A percentile compares a stretch with the other conserved stretches of the same genome.
Evolutionary conservation across 805 yeast genomes (phyloP).

Genomic region (Grigorovia yakushimaensis): DNA sequence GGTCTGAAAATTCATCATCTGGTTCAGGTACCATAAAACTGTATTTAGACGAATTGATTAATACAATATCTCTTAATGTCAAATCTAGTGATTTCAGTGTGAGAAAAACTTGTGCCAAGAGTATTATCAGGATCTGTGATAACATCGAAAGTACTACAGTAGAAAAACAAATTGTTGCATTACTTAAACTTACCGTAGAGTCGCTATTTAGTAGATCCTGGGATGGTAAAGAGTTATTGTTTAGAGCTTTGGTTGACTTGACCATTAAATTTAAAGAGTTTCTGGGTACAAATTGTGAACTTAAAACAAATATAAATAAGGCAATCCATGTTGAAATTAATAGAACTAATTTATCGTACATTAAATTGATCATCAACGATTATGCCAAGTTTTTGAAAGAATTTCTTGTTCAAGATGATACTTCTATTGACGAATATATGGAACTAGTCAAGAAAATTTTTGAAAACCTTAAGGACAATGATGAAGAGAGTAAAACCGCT

Average conservation of each 20-base stretch:
- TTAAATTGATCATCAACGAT: conserved; percentile 41
- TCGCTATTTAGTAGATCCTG: conserved; percentile 74
- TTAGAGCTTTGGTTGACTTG: conserved; percentile 59
- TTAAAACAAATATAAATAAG: conserved; percentile 33
- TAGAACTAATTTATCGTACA: conserved; percentile 58
- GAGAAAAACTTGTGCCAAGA: conserved; percentile 59
- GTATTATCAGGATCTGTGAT: conserved; percentile 51
- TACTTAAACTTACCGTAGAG: conserved; percentile 46
- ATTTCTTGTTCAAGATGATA: conserved; percentile 22
- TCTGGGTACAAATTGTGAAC: conserved; percentile 14
- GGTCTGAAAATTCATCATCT: conserved; percentile 74
- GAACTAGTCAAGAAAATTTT: conserved; percentile 33
- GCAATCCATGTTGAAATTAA: conserved; percentile 51
- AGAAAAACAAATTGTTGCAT: conserved; percentile 22
- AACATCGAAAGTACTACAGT: conserved; percentile 30
- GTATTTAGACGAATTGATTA: conserved; percentile 59
- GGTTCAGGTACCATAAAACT: conserved; percentile 59
- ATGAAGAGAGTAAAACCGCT: neutral
- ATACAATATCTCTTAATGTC: conserved; percentile 40
- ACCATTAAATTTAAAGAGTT: conserved; percentile 36
- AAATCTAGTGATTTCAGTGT: conserved; percentile 50
- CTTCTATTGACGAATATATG: conserved; percentile 11
- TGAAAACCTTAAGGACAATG: conserved; percentile 4
- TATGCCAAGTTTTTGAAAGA: conserved; percentile 41
- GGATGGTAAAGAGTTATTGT: conserved; percentile 74